Evolutionary conservation across 495 filamentous ascomycete species (phyloP).

Genomic region (Penicillium ochrochloron): DNA sequence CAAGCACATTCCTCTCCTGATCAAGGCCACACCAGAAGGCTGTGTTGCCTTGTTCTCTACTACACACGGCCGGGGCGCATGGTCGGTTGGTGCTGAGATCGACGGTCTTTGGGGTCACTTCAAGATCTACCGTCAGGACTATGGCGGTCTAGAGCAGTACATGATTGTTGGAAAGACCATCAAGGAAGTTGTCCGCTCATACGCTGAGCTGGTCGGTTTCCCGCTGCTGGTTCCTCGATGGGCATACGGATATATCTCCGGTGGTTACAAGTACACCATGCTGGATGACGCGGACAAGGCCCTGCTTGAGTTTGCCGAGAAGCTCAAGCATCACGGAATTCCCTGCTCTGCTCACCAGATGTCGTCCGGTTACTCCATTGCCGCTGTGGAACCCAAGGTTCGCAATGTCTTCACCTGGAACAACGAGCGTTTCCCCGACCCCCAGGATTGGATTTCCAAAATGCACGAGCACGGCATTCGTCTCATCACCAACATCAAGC

Average conservation of each 20-base stretch:
- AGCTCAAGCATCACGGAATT: constrained; percentile 64
- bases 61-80: constrained; percentile 63
- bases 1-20: constrained; percentile 72
- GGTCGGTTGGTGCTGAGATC: constrained; percentile 69
- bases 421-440: constrained; percentile 65
- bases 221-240: constrained; percentile 67
- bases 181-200: constrained; percentile 64
- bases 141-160: constrained; percentile 72
- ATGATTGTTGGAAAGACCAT: constrained; percentile 67
- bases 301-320: constrained; percentile 62
- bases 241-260: constrained; percentile 71
- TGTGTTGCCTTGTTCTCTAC: constrained; percentile 70
- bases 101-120: constrained; percentile 72
- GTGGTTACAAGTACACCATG: constrained; percentile 73
- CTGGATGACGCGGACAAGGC: constrained; percentile 63
- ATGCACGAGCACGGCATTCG: constrained; percentile 66
- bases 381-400: constrained; percentile 65
- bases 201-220: constrained; percentile 68
- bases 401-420: constrained; percentile 77
- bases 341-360: constrained; percentile 75
- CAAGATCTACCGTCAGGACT: constrained; percentile 72
- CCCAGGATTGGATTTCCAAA: constrained; percentile 61
- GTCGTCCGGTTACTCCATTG: constrained; percentile 73
- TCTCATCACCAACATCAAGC: constrained; percentile 72
- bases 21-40: constrained; percentile 62